Percentiles rank a stretch among this genome's conserved stretches.
Evolutionary conservation across 257 asterid genomes (phyloP).

Genomic region (Solanum medicagineum): DNA sequence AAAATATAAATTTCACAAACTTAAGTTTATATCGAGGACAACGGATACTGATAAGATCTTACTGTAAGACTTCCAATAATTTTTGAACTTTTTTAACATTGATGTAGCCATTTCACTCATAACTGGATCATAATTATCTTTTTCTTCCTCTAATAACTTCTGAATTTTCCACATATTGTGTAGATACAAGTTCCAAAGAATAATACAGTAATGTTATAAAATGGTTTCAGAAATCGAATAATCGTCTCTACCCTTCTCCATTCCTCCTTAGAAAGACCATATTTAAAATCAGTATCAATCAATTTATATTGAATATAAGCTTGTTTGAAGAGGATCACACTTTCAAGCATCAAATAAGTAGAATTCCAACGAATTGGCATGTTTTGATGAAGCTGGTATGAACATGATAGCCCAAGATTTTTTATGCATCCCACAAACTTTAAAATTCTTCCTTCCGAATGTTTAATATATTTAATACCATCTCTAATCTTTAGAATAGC

Average conservation of each 20-base stretch:
- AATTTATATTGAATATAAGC: neutral
- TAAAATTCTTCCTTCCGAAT: neutral
- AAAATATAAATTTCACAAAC: no score
- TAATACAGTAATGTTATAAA: no score
- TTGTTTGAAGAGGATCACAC: neutral
- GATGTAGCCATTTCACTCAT: no score
- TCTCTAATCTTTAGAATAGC: neutral
- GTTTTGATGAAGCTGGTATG: neutral
- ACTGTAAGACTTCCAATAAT: no score
- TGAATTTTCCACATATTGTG: no score
- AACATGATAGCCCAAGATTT: neutral
- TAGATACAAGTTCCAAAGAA: neutral
- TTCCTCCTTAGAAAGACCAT: neutral
- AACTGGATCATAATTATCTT: no score
- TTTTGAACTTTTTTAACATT: no score
- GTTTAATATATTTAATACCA: neutral
- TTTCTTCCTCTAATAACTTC: neutral
- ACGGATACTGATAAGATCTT: no score
- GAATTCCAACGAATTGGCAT: neutral
- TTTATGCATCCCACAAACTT: neutral
- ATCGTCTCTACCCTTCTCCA: neutral
- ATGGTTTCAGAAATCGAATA: neutral
- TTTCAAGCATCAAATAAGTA: neutral
- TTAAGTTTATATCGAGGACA: no score
- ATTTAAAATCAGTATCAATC: neutral